phyloP scores from a whole-genome alignment of 2,329 filamentous ascomycete species.

The Metarhizium robertsii region DNA sequence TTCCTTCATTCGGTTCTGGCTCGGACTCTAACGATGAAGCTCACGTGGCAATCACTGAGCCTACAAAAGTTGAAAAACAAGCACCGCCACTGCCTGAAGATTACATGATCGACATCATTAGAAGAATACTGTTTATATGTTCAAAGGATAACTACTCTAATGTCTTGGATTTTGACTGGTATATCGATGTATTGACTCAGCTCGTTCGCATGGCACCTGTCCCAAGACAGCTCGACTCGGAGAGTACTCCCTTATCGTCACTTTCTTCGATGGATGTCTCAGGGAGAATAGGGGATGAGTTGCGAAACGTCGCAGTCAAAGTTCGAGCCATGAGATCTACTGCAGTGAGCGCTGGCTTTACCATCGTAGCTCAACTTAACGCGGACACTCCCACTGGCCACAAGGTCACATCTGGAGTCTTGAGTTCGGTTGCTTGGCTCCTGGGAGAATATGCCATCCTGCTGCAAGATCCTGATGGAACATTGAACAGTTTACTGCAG shows the following conservation, averaged over 20 bases:
- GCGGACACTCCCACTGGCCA: conserved; percentile 44
- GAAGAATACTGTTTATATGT: conserved; percentile 79
- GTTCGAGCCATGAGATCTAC: conserved; percentile 74
- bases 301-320: conserved; percentile 85
- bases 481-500: conserved; percentile 66
- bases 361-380: conserved; percentile 54
- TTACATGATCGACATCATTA: conserved; percentile 76
- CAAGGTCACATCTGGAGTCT: conserved; percentile 51
- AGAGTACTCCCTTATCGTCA: conserved; percentile 19
- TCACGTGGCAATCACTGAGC: conserved; percentile 30
- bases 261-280: conserved; percentile 39
- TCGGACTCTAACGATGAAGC: conserved; percentile 42
- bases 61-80: conserved; percentile 25
- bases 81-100: conserved; percentile 67
- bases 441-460: conserved; percentile 79
- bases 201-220: conserved; percentile 62
- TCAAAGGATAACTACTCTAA: conserved; percentile 80
- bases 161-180: conserved; percentile 92
- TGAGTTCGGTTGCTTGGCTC: conserved; percentile 75
- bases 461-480: conserved; percentile 59
- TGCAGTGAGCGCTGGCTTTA: conserved; percentile 74
- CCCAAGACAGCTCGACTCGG: conserved; percentile 29
- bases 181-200: conserved; percentile 81
- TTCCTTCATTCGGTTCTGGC: conserved; percentile 35
- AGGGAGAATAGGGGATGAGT: conserved; percentile 68